Percentiles rank a stretch among this genome's conserved stretches.
These are phyloP conservation scores for Ceriops decandra DNA, from an alignment of 345 rosid species.

Conservation along the genomic window DNA sequence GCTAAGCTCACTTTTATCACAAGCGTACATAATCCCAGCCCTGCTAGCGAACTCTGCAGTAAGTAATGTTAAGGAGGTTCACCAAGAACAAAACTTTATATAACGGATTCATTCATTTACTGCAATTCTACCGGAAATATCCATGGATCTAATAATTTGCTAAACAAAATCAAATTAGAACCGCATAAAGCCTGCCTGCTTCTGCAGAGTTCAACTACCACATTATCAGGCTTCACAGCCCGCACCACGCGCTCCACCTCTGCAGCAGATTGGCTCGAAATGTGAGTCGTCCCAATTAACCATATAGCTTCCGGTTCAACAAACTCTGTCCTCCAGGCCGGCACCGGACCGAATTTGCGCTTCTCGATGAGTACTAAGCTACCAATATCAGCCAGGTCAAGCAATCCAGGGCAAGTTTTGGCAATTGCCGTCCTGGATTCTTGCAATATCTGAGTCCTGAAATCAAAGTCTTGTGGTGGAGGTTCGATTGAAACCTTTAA, in stretches of 20 bases:
- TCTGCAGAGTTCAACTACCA: slow-evolving; percentile 91
- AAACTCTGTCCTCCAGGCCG: slow-evolving; percentile 73
- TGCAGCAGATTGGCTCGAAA: slow-evolving; percentile 55
- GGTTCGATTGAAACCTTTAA: slow-evolving; percentile 48
- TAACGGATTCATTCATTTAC: no score
- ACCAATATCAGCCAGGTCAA: slow-evolving; percentile 46
- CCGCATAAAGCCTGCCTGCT: slow-evolving; percentile 60
- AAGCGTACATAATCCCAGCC: slow-evolving; percentile 93
- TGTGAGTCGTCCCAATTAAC: slow-evolving; percentile 73
- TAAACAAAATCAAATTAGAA: no score
- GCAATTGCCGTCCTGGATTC: slow-evolving; percentile 55
- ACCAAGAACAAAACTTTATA: no score
- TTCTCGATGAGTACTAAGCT: slow-evolving; percentile 52
- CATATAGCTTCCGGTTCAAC: slow-evolving; percentile 80
- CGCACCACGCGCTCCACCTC: slow-evolving; percentile 70
- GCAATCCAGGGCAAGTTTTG: slow-evolving; percentile 47
- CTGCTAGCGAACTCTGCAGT: slow-evolving; percentile 67
- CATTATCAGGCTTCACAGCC: slow-evolving; percentile 67
- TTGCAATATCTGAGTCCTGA: slow-evolving; percentile 46
- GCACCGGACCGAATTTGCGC: slow-evolving; percentile 66
- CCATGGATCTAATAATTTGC: no score
- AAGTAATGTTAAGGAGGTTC: slow-evolving; percentile 28
- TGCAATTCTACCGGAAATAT: no score
- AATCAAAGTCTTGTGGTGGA: slow-evolving; percentile 79
- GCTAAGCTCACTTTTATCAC: slow-evolving; percentile 41